Conservation (phyloP, 1,139 yeast genomes). For the Blastobotrys raffinosifermentans region DNA sequence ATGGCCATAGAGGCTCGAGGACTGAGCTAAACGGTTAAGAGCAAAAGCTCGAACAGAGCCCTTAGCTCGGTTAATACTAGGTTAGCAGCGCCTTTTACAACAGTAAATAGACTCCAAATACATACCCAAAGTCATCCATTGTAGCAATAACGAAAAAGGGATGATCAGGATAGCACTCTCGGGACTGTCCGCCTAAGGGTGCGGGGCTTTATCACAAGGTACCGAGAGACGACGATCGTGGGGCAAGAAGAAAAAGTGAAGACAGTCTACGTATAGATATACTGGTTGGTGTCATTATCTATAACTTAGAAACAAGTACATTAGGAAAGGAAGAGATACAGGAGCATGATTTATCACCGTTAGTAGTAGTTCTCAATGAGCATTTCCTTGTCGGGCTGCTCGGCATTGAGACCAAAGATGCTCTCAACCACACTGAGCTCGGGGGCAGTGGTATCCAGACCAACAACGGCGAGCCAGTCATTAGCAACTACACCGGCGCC, state of each 20-base stretch:
- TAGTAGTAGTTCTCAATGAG: conserved; percentile 37
- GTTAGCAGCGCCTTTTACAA: conserved; percentile 1
- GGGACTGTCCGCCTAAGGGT: too few relatives aligned
- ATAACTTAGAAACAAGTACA: too few relatives aligned
- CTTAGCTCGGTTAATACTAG: conserved; percentile 26
- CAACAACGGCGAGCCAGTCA: conserved; percentile 97
- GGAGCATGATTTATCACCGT: conserved; percentile 5
- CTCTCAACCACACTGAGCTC: conserved; percentile 95
- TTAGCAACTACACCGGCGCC: conserved; percentile 99
- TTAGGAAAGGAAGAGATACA: too few relatives aligned
- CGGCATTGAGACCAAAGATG: conserved; percentile 54
- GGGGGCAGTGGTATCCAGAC: conserved; percentile 97
- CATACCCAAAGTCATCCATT: conserved; percentile 32
- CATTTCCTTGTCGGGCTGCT: conserved; percentile 37
- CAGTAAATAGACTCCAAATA: not conserved
- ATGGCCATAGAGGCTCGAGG: conserved; percentile 16
- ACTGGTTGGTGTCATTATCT: too few relatives aligned
- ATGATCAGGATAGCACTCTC: too few relatives aligned
- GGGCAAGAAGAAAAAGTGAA: too few relatives aligned
- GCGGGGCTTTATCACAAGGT: too few relatives aligned
- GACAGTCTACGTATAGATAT: too few relatives aligned
- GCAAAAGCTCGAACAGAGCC: conserved; percentile 52
- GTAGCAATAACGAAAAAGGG: too few relatives aligned
- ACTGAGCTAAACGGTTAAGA: conserved; percentile 43
- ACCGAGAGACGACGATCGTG: too few relatives aligned